phyloP scores from a whole-genome alignment of 768 basidiomycete species.

The Mycena epipterygia region DNA sequence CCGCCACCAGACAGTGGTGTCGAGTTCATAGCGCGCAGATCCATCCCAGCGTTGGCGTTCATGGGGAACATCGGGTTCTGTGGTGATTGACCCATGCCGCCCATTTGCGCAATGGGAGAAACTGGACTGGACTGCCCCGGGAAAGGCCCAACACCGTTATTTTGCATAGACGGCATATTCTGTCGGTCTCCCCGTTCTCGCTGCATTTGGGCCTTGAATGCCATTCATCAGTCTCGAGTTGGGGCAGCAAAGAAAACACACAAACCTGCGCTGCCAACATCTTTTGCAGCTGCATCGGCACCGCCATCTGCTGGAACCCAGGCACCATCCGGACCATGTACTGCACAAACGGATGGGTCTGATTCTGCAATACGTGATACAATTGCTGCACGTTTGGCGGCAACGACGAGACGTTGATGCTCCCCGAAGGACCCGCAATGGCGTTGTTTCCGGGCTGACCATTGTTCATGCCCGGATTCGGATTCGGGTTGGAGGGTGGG shows the following conservation, averaged over 20 bases:
- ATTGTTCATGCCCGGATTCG: slow-evolving; percentile 15
- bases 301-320: slow-evolving; percentile 64
- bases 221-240: background rate
- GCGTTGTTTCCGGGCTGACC: slow-evolving; percentile 31
- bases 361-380: slow-evolving; percentile 65
- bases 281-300: slow-evolving; percentile 71
- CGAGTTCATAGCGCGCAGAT: slow-evolving; percentile 37
- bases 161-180: slow-evolving; percentile 38
- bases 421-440: slow-evolving; percentile 39
- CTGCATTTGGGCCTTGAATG: slow-evolving; percentile 36
- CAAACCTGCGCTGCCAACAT: slow-evolving; percentile 66
- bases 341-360: slow-evolving; percentile 69
- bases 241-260: background rate
- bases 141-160: slow-evolving; percentile 31
- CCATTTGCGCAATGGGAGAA: slow-evolving; percentile 43
- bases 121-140: slow-evolving; percentile 39
- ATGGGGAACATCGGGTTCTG: slow-evolving; percentile 38
- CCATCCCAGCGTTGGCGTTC: slow-evolving; percentile 35
- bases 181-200: slow-evolving; percentile 41
- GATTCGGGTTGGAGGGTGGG: slow-evolving; percentile 46
- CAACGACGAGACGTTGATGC: slow-evolving; percentile 29
- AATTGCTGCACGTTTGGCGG: slow-evolving; percentile 58
- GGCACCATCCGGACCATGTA: slow-evolving; percentile 67
- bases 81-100: slow-evolving; percentile 38
- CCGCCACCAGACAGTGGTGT: slow-evolving; percentile 41